Conservation (phyloP, 768 basidiomycete genomes). For the Naganishia vaughanmartiniae region DNA sequence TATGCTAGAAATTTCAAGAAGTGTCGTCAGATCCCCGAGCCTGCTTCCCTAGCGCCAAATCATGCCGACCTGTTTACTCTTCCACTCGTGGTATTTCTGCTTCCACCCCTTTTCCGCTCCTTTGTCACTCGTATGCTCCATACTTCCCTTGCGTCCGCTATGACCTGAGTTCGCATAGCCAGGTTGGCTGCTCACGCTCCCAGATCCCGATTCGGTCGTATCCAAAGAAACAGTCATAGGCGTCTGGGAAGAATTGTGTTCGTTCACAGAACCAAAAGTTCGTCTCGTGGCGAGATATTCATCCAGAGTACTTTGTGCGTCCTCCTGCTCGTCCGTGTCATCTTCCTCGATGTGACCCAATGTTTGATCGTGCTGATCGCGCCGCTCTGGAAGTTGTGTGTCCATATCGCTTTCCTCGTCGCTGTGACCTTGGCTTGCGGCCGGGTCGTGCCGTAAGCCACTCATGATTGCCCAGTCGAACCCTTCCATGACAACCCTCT, state of each 20-base stretch:
- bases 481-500: conserved; percentile 20
- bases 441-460: conserved; percentile 18
- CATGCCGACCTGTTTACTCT: conserved; percentile 19
- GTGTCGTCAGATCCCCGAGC: background rate
- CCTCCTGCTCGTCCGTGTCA: background rate
- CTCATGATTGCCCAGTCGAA: conserved; percentile 24
- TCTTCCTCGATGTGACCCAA: background rate
- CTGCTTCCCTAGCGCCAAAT: background rate
- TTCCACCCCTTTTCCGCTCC: conserved; percentile 13
- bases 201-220: too few species aligned
- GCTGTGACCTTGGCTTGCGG: background rate
- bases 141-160: background rate
- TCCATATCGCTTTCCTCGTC: conserved; percentile 1
- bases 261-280: background rate
- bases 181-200: background rate
- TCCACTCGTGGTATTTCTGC: conserved; percentile 24
- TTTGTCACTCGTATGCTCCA: background rate
- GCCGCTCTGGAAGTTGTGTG: background rate
- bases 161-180: background rate
- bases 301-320: background rate
- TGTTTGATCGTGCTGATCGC: background rate
- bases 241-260: background rate
- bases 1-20: conserved; percentile 8
- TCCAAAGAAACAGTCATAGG: background rate
- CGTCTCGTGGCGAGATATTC: background rate